These are phyloP conservation scores for Auricularia sp. DNA, from an alignment of 768 basidiomycete genomes.

Conservation along the genomic window DNA sequence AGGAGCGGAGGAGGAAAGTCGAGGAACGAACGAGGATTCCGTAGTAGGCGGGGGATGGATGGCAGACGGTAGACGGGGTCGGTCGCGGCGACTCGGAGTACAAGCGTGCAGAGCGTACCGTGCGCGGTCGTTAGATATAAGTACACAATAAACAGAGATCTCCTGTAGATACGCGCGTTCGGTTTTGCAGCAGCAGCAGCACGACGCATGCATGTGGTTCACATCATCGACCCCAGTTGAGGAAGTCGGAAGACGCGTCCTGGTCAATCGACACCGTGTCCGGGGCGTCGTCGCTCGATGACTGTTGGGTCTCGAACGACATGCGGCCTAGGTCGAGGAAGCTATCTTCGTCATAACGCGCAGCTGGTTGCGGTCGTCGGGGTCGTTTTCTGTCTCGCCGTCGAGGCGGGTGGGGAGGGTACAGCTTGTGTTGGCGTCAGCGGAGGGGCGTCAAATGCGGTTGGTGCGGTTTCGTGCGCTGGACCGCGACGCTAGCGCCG, in stretches of 20 bases:
- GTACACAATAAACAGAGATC: too few species aligned
- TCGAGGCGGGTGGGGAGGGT: neutral
- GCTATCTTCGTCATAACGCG: constrained; percentile 21
- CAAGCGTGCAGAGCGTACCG: too few species aligned
- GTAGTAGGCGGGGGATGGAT: too few species aligned
- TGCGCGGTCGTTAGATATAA: too few species aligned
- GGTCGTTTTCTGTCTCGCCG: neutral
- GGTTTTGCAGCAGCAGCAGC: too few species aligned
- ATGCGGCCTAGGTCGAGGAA: constrained; percentile 30
- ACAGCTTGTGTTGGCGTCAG: neutral
- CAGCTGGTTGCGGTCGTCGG: constrained; percentile 1
- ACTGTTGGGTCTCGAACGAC: neutral
- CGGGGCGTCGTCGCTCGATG: neutral
- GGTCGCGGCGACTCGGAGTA: too few species aligned
- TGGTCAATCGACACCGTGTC: neutral
- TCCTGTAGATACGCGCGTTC: too few species aligned
- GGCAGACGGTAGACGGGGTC: too few species aligned
- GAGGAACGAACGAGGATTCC: too few species aligned
- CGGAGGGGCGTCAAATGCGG: neutral
- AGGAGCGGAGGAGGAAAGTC: too few species aligned
- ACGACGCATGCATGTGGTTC: too few species aligned
- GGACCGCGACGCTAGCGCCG: neutral
- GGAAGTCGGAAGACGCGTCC: neutral
- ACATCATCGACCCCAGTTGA: neutral
- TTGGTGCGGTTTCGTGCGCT: neutral